Percentiles rank a stretch among this genome's conserved stretches.
phyloP scores from a whole-genome alignment of 2,329 filamentous ascomycete genomes.

The Beauveria sp. region DNA sequence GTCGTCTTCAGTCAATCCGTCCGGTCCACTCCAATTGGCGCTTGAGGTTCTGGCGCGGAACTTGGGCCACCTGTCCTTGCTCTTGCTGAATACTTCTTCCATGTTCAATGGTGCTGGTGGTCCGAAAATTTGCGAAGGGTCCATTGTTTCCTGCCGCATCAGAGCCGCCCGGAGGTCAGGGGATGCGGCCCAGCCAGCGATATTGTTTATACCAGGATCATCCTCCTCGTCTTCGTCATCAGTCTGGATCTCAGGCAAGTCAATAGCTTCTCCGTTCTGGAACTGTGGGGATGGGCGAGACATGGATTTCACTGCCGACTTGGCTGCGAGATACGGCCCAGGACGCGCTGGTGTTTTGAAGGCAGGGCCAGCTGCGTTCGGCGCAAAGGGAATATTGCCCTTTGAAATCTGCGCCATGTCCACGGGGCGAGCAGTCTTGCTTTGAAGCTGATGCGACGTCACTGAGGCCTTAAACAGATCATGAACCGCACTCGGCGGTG shows the following conservation, averaged over 20 bases:
- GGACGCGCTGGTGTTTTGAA: constrained; percentile 65
- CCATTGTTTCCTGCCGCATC: constrained; percentile 73
- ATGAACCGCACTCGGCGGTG: constrained; percentile 44
- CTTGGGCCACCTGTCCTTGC: constrained; percentile 75
- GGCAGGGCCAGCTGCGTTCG: constrained; percentile 48
- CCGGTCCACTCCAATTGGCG: constrained; percentile 84
- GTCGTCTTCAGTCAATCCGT: constrained; percentile 80
- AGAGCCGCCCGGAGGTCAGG: constrained; percentile 72
- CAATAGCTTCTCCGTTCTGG: constrained; percentile 81
- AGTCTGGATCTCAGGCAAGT: constrained; percentile 89
- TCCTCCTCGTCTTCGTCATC: constrained; percentile 86
- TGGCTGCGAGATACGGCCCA: constrained; percentile 32
- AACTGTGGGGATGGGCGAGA: constrained; percentile 73
- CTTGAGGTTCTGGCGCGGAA: constrained; percentile 89
- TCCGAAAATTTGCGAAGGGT: constrained; percentile 82
- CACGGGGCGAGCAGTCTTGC: constrained; percentile 59
- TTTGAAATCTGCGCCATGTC: constrained; percentile 86
- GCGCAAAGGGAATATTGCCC: constrained; percentile 82
- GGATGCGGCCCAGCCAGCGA: constrained; percentile 82
- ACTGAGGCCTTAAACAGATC: constrained; percentile 60
- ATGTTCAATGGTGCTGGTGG: constrained; percentile 82
- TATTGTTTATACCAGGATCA: constrained; percentile 41
- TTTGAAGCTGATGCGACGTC: constrained; percentile 59
- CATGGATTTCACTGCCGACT: constrained; percentile 53
- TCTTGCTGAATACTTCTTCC: constrained; percentile 93